Evolutionary conservation across 2,329 filamentous ascomycete genomes (phyloP), one percentile per base, ranked within the genome.

Genomic region (Magnaporthales sp.): DNA sequence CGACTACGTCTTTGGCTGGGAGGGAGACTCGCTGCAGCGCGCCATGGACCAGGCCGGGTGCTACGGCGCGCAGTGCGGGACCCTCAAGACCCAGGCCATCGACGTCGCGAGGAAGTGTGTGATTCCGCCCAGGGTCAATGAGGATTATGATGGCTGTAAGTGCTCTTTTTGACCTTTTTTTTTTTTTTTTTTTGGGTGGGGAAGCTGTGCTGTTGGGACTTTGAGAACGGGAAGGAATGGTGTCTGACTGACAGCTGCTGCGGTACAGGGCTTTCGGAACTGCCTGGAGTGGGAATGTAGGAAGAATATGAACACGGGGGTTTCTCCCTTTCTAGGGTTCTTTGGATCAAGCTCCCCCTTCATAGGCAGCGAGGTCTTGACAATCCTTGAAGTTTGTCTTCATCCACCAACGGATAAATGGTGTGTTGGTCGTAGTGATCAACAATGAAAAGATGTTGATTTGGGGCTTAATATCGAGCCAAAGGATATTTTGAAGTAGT

Each of bases 1-100:
- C 61, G 79, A 81, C 68, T 81, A 81, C 70, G 73, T 76, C 31
- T 77, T 77, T 61, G 76, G 77, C 60, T 77, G 76, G 76, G 75
- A 77, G 68, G 76, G 73, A 67, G 74, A 79, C 67, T 66, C 75
- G 9, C 73, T 79, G 26, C 77, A 79, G 69, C 73, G 69, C 56
- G 77, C 76, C 56, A 78, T 79, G 75, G 77, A 78, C 66, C 72
- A 71, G 2, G 75, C 77, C 5, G 76, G 76, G 66, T 82, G 79
- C 78, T 77, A 80, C 70, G 80, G 77, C 31, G 79, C 76, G 24
- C 69, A 67, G 65, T 78, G 76, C 73, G 74, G 72, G 4, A 71
- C 66, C 51, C 73, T 78, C 26, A 70, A 70, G 66, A 75, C 73
- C 63, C 77, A 78, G 74, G 70, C 68, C 27, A 77, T 78, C 64